A percentile compares a stretch with the other conserved stretches of the same genome.
phyloP scores from a whole-genome alignment of 768 basidiomycete species.

The Auriscalpium vulgare region DNA sequence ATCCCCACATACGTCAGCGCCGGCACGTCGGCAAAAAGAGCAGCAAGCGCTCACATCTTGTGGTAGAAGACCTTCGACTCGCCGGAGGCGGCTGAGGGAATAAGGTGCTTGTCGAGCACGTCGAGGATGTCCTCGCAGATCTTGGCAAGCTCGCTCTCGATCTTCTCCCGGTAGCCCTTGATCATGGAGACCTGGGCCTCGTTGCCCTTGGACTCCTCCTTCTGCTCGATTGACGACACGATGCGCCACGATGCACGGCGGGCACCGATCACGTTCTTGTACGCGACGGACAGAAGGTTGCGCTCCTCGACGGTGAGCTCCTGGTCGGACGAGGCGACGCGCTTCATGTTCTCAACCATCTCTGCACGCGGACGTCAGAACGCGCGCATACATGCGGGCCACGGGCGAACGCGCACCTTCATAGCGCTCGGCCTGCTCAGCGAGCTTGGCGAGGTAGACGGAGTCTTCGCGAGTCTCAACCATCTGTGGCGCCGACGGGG shows the following conservation, averaged over 20 bases:
- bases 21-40: constrained; percentile 1
- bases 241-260: constrained; percentile 98
- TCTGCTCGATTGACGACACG: constrained; percentile 97
- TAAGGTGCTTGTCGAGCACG: constrained; percentile 96
- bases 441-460: constrained; percentile 99
- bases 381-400: constrained; percentile 8
- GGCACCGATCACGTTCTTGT: constrained; percentile 99
- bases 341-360: constrained; percentile 99
- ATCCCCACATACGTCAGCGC: neutral
- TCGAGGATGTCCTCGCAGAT: constrained; percentile 98
- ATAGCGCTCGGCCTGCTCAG: constrained; percentile 99
- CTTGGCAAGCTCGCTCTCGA: constrained; percentile 92
- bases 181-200: constrained; percentile 95
- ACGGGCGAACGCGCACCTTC: constrained; percentile 53
- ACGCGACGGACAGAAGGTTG: constrained; percentile 94
- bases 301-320: constrained; percentile 98
- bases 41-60: constrained; percentile 75
- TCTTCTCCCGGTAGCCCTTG: constrained; percentile 97
- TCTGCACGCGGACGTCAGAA: constrained; percentile 36
- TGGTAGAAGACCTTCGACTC: constrained; percentile 99
- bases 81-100: constrained; percentile 91
- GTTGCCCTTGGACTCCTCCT: constrained; percentile 98
- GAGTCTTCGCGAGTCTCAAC: constrained; percentile 87
- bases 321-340: constrained; percentile 93
- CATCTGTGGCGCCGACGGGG: constrained; percentile 41